Base-by-base conservation (phyloP, 2,329 filamentous ascomycete species). In the Epichloe sp. region DNA sequence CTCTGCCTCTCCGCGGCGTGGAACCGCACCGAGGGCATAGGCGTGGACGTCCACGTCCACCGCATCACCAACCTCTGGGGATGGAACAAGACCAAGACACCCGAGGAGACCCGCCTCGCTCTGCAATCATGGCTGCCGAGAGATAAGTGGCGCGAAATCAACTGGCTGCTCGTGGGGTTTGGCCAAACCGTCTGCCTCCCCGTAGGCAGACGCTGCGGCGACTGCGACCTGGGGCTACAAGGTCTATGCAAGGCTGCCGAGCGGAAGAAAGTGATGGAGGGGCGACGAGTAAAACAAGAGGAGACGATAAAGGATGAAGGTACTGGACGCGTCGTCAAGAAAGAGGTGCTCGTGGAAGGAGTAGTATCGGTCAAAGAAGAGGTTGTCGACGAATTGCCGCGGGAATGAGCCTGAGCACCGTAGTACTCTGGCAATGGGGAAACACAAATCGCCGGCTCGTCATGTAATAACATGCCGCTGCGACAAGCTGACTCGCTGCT, bases 51-150 rank as follows among this genome's bases (percentile, higher is more conserved):
- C 5, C 90, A 96, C 67, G 90, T 96, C 3, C 90, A 95, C 68
- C 85, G 90, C 51, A 94, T 96, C 67, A 91, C 88, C 48, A 95
- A 95, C 68, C 73, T 95, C 31, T 95, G 89, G 89, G 86, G 87
- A 3, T 96, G 90, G 90, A 80, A 94, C 65, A 80, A 79, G 65
- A 91, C 85, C 2, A 83, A 80, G 59, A 85, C 73, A 12, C 90
- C 90, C 0, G 90, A 96, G 70, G 85, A 87, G 64, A 95, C 90
- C 34, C 76, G 90, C 43, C 69, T 75, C 50, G 79, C 81, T 36
- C 72, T 96, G 53, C 79, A 96, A 70, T 75, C 75, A 15, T 96
- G 90, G 90, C 71, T 96, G 59, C 90, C 90, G 2, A 77, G 68
- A 53, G 87, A 95, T 48, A 82, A 79, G 60, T 96, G 90, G 90